Percentiles rank a stretch among this genome's conserved stretches.
Conservation (phyloP, 169 alveolate genomes). For the Miamiensis avidus region DNA sequence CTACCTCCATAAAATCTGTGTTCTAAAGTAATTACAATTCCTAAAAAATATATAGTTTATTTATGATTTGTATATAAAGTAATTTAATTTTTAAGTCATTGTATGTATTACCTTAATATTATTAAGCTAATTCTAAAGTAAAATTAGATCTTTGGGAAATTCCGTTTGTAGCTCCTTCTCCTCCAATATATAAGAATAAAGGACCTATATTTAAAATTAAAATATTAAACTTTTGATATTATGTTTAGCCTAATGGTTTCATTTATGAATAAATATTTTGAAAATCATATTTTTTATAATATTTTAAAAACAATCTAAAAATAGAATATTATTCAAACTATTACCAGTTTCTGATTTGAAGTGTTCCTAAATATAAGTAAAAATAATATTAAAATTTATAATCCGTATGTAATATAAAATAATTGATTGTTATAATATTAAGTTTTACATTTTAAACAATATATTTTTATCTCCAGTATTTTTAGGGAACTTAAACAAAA, state of each 20-base stretch:
- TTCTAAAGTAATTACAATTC: conserved; percentile 45
- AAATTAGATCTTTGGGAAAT: conserved; percentile 1
- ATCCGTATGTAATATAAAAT: too few relatives aligned
- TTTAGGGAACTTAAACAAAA: neutral
- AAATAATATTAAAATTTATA: too few relatives aligned
- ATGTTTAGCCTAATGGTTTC: too few relatives aligned
- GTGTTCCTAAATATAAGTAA: neutral
- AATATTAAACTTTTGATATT: too few relatives aligned
- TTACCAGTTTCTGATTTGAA: neutral
- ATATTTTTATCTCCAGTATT: neutral
- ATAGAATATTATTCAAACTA: too few relatives aligned
- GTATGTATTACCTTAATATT: neutral
- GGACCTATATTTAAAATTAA: conserved; percentile 4
- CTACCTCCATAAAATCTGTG: conserved; percentile 65
- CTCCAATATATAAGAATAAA: conserved; percentile 20
- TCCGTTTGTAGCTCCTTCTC: conserved; percentile 8
- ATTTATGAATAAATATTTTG: too few relatives aligned
- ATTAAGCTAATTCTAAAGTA: conserved; percentile 2
- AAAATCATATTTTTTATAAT: too few relatives aligned
- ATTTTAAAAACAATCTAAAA: too few relatives aligned
- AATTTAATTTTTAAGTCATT: neutral
- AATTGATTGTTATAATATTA: too few relatives aligned
- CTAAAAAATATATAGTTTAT: neutral
- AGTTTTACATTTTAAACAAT: neutral
- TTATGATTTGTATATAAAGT: too few relatives aligned